These are phyloP conservation scores for Sarocladiaceae sp. DNA, from an alignment of 2,329 filamentous ascomycete species.

Conservation along the genomic window DNA sequence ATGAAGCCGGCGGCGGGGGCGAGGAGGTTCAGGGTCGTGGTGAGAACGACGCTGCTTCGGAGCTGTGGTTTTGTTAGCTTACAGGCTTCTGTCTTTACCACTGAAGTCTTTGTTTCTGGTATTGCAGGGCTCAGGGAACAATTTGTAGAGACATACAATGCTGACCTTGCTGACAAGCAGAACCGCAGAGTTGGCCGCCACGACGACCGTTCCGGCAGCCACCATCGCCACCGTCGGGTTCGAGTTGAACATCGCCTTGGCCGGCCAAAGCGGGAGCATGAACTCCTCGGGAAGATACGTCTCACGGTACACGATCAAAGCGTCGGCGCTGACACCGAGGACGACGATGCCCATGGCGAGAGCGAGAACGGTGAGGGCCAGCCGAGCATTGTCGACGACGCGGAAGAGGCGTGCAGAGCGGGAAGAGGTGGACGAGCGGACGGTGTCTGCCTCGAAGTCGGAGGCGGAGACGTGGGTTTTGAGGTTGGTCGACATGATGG, in stretches of 20 bases:
- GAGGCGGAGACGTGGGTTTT: constrained; percentile 38
- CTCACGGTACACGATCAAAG: constrained; percentile 47
- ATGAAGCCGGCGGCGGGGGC: constrained; percentile 25
- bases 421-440: constrained; percentile 13
- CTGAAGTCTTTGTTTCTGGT: neutral
- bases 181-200: constrained; percentile 40
- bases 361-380: constrained; percentile 42
- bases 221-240: constrained; percentile 51
- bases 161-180: constrained; percentile 42
- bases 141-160: constrained; percentile 34
- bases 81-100: neutral
- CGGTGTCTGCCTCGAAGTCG: constrained; percentile 40
- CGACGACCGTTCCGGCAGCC: constrained; percentile 42
- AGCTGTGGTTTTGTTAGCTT: constrained; percentile 1
- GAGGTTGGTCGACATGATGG: constrained; percentile 23
- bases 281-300: constrained; percentile 43
- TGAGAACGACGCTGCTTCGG: constrained; percentile 13
- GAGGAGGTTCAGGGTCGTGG: constrained; percentile 19
- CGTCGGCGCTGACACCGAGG: constrained; percentile 48
- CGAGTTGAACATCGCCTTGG: constrained; percentile 44
- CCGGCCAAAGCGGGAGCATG: constrained; percentile 51
- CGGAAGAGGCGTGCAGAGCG: constrained; percentile 33
- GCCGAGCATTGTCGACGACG: constrained; percentile 36
- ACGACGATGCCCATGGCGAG: constrained; percentile 45
- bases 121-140: constrained; percentile 15